These are phyloP conservation scores for Dimargaris verticillata DNA, from an alignment of 192 early-diverging fungal genomes.

Conservation along the genomic window DNA sequence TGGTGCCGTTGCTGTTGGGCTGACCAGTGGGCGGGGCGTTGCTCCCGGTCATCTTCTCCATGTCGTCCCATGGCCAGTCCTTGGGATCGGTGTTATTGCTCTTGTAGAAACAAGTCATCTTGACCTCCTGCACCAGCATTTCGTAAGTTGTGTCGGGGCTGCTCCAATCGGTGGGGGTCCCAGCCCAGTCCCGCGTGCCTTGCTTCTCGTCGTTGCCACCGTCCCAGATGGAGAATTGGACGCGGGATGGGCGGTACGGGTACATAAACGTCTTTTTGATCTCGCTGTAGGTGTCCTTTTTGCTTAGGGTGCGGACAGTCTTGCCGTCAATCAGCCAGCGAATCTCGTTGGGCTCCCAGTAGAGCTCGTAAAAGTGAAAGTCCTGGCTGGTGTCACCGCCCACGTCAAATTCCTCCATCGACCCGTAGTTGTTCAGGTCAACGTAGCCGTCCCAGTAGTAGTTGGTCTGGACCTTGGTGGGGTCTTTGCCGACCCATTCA, in stretches of 20 bases:
- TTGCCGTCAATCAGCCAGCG: conserved; percentile 40
- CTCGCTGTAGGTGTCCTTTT: conserved; percentile 25
- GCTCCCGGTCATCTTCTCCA: conserved; percentile 3
- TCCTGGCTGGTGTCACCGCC: conserved; percentile 25
- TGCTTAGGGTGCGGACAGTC: conserved; percentile 29
- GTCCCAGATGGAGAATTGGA: conserved; percentile 49
- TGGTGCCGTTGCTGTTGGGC: too few relatives aligned
- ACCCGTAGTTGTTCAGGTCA: conserved; percentile 24
- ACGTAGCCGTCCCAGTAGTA: conserved; percentile 36
- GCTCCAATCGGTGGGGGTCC: conserved; percentile 36
- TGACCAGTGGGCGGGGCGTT: neutral
- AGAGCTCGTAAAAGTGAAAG: conserved; percentile 42
- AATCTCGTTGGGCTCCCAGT: conserved; percentile 34
- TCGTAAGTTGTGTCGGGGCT: conserved; percentile 20
- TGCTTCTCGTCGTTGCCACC: conserved; percentile 34
- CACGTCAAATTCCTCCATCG: conserved; percentile 21
- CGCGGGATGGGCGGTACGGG: conserved; percentile 32
- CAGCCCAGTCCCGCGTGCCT: conserved; percentile 40
- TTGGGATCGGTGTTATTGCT: conserved; percentile 24
- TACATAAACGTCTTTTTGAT: conserved; percentile 21
- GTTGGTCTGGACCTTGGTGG: conserved; percentile 41
- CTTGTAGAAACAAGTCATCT: conserved; percentile 27
- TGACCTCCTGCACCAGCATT: conserved; percentile 35
- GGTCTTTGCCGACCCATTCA: conserved; percentile 43
- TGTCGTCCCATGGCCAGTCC: conserved; percentile 10